These are phyloP conservation scores for Trypanosoma grayi DNA, from an alignment of 208 protist species.

Conservation along the genomic window DNA sequence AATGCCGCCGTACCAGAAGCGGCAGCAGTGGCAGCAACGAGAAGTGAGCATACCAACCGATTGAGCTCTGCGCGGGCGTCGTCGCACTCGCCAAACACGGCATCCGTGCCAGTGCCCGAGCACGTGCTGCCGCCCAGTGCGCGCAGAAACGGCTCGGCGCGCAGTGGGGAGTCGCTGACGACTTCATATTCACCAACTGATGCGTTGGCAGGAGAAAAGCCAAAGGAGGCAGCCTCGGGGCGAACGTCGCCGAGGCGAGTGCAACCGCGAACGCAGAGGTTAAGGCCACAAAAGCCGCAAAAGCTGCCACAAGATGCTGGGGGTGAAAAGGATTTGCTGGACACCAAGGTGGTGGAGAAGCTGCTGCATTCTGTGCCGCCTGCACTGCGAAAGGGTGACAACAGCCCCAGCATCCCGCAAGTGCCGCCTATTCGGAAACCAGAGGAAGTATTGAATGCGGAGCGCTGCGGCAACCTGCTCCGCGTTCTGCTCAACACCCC, in stretches of 20 bases:
- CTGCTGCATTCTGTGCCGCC: too few relatives aligned
- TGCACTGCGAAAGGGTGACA: too few relatives aligned
- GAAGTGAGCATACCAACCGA: too few relatives aligned
- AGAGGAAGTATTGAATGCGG: conserved; percentile 17
- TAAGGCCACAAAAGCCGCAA: not conserved
- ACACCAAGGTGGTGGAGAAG: too few relatives aligned
- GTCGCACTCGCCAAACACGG: not conserved
- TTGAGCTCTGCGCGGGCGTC: not conserved
- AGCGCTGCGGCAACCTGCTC: conserved; percentile 53
- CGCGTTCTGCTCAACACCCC: conserved; percentile 65
- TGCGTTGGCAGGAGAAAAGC: not conserved
- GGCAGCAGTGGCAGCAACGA: not conserved
- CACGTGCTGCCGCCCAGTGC: conserved; percentile 6
- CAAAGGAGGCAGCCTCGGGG: not conserved
- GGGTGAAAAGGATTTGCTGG: too few relatives aligned
- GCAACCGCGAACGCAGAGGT: not conserved
- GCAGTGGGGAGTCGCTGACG: too few relatives aligned
- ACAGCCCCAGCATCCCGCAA: too few relatives aligned
- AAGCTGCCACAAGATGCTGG: too few relatives aligned
- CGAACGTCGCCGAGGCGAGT: not conserved
- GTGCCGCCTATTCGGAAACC: not conserved
- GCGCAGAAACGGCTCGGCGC: too few relatives aligned
- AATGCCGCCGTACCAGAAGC: not conserved
- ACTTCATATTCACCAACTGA: not conserved
- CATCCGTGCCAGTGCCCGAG: conserved; percentile 3